phyloP scores from a whole-genome alignment of 2,329 filamentous ascomycete species.

The Apiospora hydei region DNA sequence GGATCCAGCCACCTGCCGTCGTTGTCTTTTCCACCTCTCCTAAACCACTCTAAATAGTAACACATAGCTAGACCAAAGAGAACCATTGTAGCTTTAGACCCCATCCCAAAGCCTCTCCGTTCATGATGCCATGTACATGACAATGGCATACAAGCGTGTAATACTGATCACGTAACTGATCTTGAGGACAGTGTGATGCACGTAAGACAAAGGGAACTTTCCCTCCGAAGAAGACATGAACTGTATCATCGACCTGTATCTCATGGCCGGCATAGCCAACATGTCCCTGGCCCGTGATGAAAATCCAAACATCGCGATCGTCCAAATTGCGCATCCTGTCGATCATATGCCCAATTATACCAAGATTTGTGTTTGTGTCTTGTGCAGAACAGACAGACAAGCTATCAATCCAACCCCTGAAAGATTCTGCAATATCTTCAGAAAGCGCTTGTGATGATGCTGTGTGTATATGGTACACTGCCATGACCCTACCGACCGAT shows the following conservation, averaged over 20 bases:
- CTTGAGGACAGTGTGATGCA: not conserved
- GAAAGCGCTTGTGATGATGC: not conserved
- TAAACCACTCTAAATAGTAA: not conserved
- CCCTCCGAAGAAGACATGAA: not conserved
- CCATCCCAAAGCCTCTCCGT: slow-evolving; percentile 24
- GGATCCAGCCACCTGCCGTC: not conserved
- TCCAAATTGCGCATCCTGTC: not conserved
- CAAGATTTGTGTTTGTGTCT: not conserved
- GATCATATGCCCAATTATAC: not conserved
- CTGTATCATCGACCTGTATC: not conserved
- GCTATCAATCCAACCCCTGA: not conserved
- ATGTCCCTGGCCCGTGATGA: not conserved
- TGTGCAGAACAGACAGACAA: too few species aligned
- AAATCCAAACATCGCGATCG: not conserved
- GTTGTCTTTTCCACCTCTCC: too few species aligned
- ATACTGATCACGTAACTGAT: not conserved
- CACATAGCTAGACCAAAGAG: not conserved
- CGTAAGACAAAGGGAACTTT: not conserved
- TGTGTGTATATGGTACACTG: not conserved
- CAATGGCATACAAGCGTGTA: slow-evolving; percentile 23
- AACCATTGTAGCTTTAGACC: not conserved
- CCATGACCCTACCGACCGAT: not conserved
- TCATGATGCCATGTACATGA: slow-evolving; percentile 27
- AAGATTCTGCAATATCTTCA: not conserved
- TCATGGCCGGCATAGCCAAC: not conserved